phyloP scores from a whole-genome alignment of 2,329 filamentous ascomycete species.

The Capronia coronata region DNA sequence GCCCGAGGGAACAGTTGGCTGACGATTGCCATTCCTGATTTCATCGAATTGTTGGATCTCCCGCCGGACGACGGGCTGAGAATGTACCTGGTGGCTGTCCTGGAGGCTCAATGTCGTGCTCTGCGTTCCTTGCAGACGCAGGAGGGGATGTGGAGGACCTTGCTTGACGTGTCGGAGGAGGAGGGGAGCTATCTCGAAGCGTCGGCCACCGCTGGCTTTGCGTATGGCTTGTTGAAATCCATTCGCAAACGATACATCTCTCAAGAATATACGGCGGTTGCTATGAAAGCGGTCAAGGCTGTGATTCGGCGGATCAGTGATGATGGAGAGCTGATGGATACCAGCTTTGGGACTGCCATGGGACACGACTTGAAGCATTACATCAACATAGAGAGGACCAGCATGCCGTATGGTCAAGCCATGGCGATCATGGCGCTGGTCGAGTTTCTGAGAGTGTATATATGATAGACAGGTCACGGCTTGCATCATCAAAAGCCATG shows the following conservation, averaged over 20 bases:
- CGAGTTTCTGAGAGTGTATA: constrained; percentile 61
- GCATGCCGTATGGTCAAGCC: constrained; percentile 78
- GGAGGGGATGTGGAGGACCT: constrained; percentile 66
- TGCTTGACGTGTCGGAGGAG: constrained; percentile 59
- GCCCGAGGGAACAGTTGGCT: constrained; percentile 59
- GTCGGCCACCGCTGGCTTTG: constrained; percentile 73
- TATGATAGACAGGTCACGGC: too few relatives aligned
- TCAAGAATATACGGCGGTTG: constrained; percentile 53
- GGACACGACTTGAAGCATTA: constrained; percentile 68
- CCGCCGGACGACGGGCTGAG: constrained; percentile 53
- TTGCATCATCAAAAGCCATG: background rate
- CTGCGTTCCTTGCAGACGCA: constrained; percentile 54
- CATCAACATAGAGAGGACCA: constrained; percentile 66
- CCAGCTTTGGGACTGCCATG: constrained; percentile 75
- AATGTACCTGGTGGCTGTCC: constrained; percentile 44
- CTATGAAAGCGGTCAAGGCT: constrained; percentile 59
- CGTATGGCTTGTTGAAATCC: constrained; percentile 71
- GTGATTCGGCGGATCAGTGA: constrained; percentile 60
- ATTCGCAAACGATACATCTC: constrained; percentile 63
- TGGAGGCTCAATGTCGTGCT: constrained; percentile 63
- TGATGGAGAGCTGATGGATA: constrained; percentile 64
- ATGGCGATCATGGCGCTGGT: constrained; percentile 79
- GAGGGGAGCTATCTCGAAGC: constrained; percentile 70
- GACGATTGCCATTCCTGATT: constrained; percentile 76
- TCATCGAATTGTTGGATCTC: constrained; percentile 62